These are phyloP conservation scores for Gryganskiella cystojenkinii DNA, from an alignment of 192 early-diverging fungal genomes.

Conservation along the genomic window DNA sequence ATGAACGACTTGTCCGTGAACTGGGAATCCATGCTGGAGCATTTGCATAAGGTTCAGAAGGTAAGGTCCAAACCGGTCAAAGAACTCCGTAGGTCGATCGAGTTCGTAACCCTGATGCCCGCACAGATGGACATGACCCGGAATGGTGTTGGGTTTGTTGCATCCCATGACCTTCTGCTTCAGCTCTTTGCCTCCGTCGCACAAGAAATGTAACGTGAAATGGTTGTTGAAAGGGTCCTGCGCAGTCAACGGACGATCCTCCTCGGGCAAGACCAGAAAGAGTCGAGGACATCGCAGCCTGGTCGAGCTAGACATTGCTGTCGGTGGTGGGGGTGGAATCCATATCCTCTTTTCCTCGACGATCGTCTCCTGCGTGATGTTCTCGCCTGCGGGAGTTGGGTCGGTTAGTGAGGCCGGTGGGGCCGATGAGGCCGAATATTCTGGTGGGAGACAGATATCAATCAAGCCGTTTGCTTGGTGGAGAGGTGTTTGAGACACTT, in stretches of 20 bases:
- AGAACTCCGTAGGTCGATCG: constrained; percentile 12
- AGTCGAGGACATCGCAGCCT: not conserved
- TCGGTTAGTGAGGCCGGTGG: not conserved
- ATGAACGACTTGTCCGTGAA: not conserved
- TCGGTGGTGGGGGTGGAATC: too few species aligned
- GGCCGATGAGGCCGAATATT: not conserved
- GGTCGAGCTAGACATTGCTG: too few species aligned
- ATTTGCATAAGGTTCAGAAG: constrained; percentile 4
- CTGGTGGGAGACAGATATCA: not conserved
- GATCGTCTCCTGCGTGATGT: too few species aligned
- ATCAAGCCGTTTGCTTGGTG: not conserved
- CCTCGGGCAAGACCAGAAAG: constrained; percentile 10
- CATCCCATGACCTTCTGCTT: not conserved
- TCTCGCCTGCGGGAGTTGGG: not conserved
- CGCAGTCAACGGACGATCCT: not conserved
- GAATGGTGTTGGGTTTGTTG: not conserved
- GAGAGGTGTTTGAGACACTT: not conserved
- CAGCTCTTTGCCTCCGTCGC: constrained; percentile 1
- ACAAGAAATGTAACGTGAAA: constrained; percentile 22
- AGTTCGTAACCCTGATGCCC: constrained; percentile 15
- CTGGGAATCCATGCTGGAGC: constrained; percentile 8
- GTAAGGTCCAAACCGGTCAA: constrained; percentile 11
- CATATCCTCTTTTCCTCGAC: too few species aligned
- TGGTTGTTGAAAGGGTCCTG: not conserved
- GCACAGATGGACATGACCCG: constrained; percentile 6